These are phyloP conservation scores for Kwoniella sp. DNA, from an alignment of 768 basidiomycete species.

Conservation along the genomic window DNA sequence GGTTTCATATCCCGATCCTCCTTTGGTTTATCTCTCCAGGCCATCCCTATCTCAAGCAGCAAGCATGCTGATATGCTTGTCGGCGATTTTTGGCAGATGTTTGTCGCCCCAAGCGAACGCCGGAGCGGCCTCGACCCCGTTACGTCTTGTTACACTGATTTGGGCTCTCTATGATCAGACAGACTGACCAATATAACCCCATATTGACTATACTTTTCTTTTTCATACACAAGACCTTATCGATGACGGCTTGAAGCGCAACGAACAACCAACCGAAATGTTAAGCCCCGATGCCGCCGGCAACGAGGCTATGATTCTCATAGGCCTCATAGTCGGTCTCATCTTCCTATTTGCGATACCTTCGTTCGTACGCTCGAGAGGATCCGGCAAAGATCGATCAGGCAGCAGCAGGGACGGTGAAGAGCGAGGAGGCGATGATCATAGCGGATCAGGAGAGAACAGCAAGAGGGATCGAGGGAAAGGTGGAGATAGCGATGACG, in stretches of 20 bases:
- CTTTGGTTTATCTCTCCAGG: neutral
- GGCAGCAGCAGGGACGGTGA: neutral
- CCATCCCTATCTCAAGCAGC: neutral
- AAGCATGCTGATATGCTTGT: neutral
- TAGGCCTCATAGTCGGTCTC: conserved; percentile 68
- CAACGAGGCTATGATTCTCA: conserved; percentile 56
- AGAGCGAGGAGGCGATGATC: conserved; percentile 5
- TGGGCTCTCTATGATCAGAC: no score
- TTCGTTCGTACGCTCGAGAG: neutral
- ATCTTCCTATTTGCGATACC: conserved; percentile 58
- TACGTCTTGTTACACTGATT: no score
- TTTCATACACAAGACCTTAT: neutral
- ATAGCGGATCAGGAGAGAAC: conserved; percentile 4
- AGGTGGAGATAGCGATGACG: conserved; percentile 9
- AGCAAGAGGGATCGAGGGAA: conserved; percentile 1
- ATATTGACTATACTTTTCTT: no score
- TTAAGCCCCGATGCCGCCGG: conserved; percentile 13
- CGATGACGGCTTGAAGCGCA: neutral
- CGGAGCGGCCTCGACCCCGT: no score
- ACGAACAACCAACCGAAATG: conserved; percentile 8
- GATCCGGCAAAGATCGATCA: neutral
- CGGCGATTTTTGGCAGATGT: no score
- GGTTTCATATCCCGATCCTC: neutral
- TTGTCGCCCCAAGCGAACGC: no score
- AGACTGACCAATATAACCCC: no score